Base-by-base conservation (phyloP, 2,329 filamentous ascomycete genomes). In the Neonectria neomacrospora region DNA sequence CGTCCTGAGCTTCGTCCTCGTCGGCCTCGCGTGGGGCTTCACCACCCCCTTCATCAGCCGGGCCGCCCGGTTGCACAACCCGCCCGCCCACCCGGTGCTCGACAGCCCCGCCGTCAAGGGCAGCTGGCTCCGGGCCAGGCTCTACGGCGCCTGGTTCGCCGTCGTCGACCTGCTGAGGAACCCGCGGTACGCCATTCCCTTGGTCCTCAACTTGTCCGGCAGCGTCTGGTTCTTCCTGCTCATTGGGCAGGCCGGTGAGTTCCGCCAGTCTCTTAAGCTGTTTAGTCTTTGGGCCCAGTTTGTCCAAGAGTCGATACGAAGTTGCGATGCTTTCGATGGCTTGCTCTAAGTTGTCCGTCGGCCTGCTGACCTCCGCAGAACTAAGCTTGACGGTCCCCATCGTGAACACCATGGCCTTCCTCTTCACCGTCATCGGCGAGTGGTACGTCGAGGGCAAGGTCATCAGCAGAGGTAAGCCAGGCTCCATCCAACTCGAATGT, bases 151-250 rank as follows among this genome's bases (percentile, higher is more conserved):
- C 8, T 87, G 91, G 73, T 96, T 93, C 75, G 90, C 89, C 3
- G 91, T 95, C 1, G 74, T 89, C 12, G 94, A 97, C 74, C 82
- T 97, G 62, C 79, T 98, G 55, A 83, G 86, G 62, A 94, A 94
- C 70, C 94, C 94, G 37, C 86, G 88, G 18, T 98, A 98, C 79
- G 92, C 93, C 6, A 80, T 97, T 26, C 95, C 95, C 20, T 79
- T 98, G 70, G 80, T 97, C 55, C 80, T 97, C 62, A 98, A 98
- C 76, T 80, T 98, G 56, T 97, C 95, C 3, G 95, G 95, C 30
- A 97, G 93, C 75, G 86, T 97, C 58, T 98, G 95, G 95, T 98
- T 98, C 80, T 98, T 98, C 73, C 80, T 98, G 70, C 82, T 98
- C 68, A 95, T 98, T 79, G 95, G 95, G 7, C 88, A 96, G 77